Conservation (phyloP, 805 yeast species). For the Starmerella stellata region DNA sequence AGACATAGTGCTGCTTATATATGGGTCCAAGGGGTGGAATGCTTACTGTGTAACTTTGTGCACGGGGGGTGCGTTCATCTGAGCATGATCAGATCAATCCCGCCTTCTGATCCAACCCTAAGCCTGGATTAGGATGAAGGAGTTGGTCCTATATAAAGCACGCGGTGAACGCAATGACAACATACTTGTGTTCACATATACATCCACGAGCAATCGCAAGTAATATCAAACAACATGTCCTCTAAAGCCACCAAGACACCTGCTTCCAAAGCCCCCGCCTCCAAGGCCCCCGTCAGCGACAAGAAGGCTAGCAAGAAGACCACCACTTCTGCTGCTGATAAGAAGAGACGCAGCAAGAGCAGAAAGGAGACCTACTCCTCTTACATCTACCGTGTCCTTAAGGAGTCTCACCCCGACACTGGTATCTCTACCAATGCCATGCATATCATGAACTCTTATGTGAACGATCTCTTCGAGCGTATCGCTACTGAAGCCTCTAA, state of each 20-base stretch:
- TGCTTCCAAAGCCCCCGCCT: conserved; percentile 46
- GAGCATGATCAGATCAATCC: conserved; percentile 8
- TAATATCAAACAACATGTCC: too few species aligned
- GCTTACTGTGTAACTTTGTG: conserved; percentile 7
- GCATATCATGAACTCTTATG: conserved; percentile 97
- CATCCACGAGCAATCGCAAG: too few species aligned
- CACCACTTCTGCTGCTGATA: conserved; percentile 54
- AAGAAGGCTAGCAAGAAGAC: conserved; percentile 91
- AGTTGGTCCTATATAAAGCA: background rate
- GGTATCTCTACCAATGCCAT: conserved; percentile 98
- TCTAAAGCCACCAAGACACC: conserved; percentile 46
- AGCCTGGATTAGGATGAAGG: background rate
- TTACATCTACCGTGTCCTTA: conserved; percentile 93
- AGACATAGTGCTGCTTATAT: conserved; percentile 11
- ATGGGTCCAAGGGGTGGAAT: conserved; percentile 1
- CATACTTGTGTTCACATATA: too few species aligned
- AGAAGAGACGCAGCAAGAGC: conserved; percentile 83
- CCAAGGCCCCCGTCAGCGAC: conserved; percentile 85
- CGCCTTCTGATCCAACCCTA: background rate
- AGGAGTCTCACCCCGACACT: conserved; percentile 98
- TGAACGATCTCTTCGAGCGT: conserved; percentile 95
- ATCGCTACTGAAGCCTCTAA: conserved; percentile 95
- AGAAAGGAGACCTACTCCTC: conserved; percentile 98
- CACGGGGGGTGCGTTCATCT: conserved; percentile 10
- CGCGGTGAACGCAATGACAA: too few species aligned